Evolutionary conservation across 1,284 basidiomycete species (phyloP).

Genomic region (Cutaneotrichosporon spelunceum): DNA sequence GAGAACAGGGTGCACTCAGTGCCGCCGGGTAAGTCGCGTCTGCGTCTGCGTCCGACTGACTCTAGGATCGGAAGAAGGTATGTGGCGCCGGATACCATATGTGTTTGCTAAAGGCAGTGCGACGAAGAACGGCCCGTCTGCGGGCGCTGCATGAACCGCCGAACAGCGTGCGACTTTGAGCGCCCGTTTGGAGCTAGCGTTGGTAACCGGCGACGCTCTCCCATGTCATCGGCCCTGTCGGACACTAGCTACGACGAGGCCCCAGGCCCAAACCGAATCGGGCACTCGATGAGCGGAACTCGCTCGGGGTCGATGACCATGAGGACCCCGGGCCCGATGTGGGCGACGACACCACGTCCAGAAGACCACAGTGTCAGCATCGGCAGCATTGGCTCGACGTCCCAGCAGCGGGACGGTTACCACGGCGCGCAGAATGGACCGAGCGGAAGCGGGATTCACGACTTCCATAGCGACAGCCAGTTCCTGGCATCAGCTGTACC

Average conservation of each 20-base stretch:
- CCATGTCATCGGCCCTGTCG: not conserved
- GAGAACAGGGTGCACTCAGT: conserved; percentile 19
- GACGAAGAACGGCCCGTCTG: conserved; percentile 17
- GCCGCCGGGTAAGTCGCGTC: conserved; percentile 13
- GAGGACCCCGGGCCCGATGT: not conserved
- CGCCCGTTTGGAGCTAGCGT: conserved; percentile 15
- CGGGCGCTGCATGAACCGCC: conserved; percentile 13
- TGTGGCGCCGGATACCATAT: not conserved
- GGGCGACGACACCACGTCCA: not conserved
- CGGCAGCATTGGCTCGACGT: not conserved
- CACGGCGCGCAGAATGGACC: not conserved
- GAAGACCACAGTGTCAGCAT: not conserved
- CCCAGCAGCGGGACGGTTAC: not conserved
- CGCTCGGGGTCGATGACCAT: not conserved
- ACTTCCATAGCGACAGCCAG: not conserved
- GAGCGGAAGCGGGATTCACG: not conserved
- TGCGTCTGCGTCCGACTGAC: not conserved
- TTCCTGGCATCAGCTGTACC: not conserved
- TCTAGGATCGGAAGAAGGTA: conserved; percentile 21
- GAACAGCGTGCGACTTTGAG: conserved; percentile 17
- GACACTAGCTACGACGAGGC: not conserved
- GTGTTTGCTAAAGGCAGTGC: conserved; percentile 7
- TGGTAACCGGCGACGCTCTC: conserved; percentile 12
- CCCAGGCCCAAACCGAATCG: not conserved
- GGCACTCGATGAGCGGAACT: not conserved